Base-by-base conservation (phyloP, 306 rosid genomes). In the Adenanthera pavonina region DNA sequence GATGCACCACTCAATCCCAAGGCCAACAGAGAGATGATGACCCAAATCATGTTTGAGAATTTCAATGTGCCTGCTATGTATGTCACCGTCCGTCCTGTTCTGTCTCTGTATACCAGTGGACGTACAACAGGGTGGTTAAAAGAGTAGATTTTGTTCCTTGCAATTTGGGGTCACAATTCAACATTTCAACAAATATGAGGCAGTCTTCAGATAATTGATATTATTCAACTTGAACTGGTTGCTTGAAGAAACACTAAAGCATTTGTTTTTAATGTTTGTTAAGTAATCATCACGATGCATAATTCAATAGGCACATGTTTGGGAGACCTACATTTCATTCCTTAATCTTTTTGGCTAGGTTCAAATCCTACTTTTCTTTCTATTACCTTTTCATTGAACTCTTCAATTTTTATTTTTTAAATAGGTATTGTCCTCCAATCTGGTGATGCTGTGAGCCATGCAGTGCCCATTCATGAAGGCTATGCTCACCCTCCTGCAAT, bases 21-120 rank as follows among this genome's bases (percentile, higher is more conserved):
- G 84, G 87, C 87, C 62, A 87, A 87, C 84, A 78, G 90, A 78
- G 90, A 84, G 82, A 87, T 84, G 85, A 84, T 84, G 87, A 87
- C 90, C 59, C 88, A 85, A 72, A 85, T 85, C 57, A 85, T 85
- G 85, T 82, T 82, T 61, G 85, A 82, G 43, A 82, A 78, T 25
- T 82, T 82, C 82, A 61, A 82, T 62, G 84, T 78, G 53, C 86
- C 86, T 72, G 86, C 86, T 12, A 83, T 78, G 83, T 83, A 78
- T 62, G 85, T 82, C 60, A 82, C 85, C 33, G 77, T 82, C 40
- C 85, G 77, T 74, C 82, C 85, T 36, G 86, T 80, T 77, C 40
- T 87, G 61, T 87, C 90, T 30, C 87, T 87, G 14, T 84, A 84
- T 74, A 87, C 90, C 48, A 87, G 86, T 75, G 90, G 90, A 38